Percentiles rank a stretch among this genome's conserved stretches.
These are phyloP conservation scores for Lactifluus hygrophoroides DNA, from an alignment of 768 basidiomycete genomes.

Conservation along the genomic window DNA sequence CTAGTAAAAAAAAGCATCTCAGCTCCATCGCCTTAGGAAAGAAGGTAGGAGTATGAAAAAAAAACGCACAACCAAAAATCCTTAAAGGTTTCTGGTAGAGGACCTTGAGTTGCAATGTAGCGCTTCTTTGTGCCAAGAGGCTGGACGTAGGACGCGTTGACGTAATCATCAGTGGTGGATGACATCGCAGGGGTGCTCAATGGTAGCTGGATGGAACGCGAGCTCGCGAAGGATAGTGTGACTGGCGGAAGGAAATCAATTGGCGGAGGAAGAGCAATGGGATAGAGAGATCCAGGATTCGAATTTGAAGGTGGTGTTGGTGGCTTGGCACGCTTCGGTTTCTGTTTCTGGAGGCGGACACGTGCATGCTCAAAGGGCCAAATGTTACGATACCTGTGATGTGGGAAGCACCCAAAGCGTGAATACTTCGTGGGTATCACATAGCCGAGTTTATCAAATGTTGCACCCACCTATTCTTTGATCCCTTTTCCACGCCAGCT, in stretches of 20 bases:
- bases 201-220: constrained; percentile 11
- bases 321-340: constrained; percentile 4
- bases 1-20: constrained; percentile 29
- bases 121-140: constrained; percentile 72
- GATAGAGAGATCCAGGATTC: constrained; percentile 8
- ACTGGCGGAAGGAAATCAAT: constrained; percentile 17
- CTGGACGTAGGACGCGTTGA: constrained; percentile 92
- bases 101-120: constrained; percentile 96
- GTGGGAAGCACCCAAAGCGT: not conserved
- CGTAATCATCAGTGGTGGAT: constrained; percentile 70
- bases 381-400: constrained; percentile 79
- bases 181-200: constrained; percentile 9
- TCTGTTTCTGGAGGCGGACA: constrained; percentile 46
- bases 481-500: constrained; percentile 90
- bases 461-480: constrained; percentile 71
- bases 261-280: constrained; percentile 11
- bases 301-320: not conserved
- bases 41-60: not conserved
- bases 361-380: constrained; percentile 97
- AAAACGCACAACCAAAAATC: constrained; percentile 92
- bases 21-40: not conserved
- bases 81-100: constrained; percentile 75
- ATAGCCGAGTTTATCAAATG: not conserved
- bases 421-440: not conserved
- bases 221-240: not conserved